Base-by-base conservation (phyloP, 2,329 filamentous ascomycete species). In the Juglanconis oblonga region DNA sequence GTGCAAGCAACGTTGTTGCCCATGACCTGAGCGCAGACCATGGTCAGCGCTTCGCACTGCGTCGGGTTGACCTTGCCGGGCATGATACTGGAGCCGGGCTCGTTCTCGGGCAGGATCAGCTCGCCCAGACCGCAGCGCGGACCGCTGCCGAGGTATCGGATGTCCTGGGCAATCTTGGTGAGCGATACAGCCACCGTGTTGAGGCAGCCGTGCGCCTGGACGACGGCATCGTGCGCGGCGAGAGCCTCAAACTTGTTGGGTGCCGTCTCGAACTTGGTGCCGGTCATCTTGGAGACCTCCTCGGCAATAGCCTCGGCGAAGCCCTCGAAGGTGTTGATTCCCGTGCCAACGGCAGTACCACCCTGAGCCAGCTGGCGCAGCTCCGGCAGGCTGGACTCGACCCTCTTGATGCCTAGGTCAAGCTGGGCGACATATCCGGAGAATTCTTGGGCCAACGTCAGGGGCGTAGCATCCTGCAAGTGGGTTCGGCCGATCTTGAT, bases 401-500 rank as follows among this genome's bases (percentile, higher is more conserved):
- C 86, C 62, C 95, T 90, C 82, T 90, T 87, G 72, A 97, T 90
- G 73, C 93, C 90, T 70, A 90, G 90, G 74, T 96, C 91, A 14
- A 99, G 86, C 81, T 99, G 95, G 44, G 92, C 91, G 44, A 97
- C 92, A 75, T 98, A 99, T 69, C 94, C 95, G 29, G 92, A 97
- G 81, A 98, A 98, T 78, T 98, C 95, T 79, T 99, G 95, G 13
- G 91, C 94, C 47, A 98, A 87, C 13, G 94, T 98, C 70, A 99
- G 80, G 48, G 95, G 95, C 3, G 95, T 99, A 64, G 95, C 95
- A 72, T 99, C 95, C 80, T 98, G 95, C 73, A 99, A 82, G 78
- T 99, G 95, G 58, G 95, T 99, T 69, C 95, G 88, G 68, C 95
- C 95, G 72, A 99, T 99, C 87, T 99, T 99, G 84, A 99, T 98